phyloP scores from a whole-genome alignment of 2,329 filamentous ascomycete species.

The Sporothrix sp. region DNA sequence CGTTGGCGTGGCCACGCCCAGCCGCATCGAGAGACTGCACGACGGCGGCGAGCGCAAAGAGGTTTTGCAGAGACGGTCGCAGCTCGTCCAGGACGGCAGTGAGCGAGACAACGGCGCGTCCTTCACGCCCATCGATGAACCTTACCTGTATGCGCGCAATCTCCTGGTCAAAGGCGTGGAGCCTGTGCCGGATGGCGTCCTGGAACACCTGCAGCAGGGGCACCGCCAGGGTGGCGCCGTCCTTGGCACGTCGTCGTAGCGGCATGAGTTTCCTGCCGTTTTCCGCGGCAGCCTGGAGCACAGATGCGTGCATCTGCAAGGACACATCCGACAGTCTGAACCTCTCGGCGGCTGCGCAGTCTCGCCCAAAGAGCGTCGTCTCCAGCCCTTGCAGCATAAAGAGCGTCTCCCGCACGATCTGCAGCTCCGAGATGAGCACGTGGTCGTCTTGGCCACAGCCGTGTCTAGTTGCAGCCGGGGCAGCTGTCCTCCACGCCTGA shows the following conservation, averaged over 20 bases:
- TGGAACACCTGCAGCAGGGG: slow-evolving; percentile 64
- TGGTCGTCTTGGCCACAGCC: not conserved
- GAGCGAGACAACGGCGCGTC: slow-evolving; percentile 60
- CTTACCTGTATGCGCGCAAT: slow-evolving; percentile 52
- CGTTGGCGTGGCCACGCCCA: slow-evolving; percentile 26
- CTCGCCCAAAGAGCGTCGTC: slow-evolving; percentile 56
- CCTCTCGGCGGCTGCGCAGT: slow-evolving; percentile 29
- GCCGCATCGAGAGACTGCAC: slow-evolving; percentile 44
- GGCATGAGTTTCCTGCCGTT: slow-evolving; percentile 36
- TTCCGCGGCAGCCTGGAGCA: slow-evolving; percentile 39
- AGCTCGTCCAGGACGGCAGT: slow-evolving; percentile 52
- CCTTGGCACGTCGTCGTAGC: slow-evolving; percentile 34
- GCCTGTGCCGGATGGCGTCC: slow-evolving; percentile 46
- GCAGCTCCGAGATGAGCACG: slow-evolving; percentile 54
- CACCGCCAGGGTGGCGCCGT: slow-evolving; percentile 20
- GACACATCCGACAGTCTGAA: slow-evolving; percentile 41
- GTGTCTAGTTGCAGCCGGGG: not conserved
- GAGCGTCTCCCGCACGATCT: slow-evolving; percentile 65
- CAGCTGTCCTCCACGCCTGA: slow-evolving; percentile 36
- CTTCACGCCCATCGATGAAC: slow-evolving; percentile 47
- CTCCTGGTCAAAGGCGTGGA: slow-evolving; percentile 48
- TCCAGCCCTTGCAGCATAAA: slow-evolving; percentile 77
- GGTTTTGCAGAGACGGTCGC: slow-evolving; percentile 39
- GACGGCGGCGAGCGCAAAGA: slow-evolving; percentile 52
- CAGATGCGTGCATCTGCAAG: slow-evolving; percentile 39